Evolutionary conservation across 2,329 filamentous ascomycete genomes (phyloP), one percentile per base, ranked within the genome.

Genomic region (Trichoderma gracile): DNA sequence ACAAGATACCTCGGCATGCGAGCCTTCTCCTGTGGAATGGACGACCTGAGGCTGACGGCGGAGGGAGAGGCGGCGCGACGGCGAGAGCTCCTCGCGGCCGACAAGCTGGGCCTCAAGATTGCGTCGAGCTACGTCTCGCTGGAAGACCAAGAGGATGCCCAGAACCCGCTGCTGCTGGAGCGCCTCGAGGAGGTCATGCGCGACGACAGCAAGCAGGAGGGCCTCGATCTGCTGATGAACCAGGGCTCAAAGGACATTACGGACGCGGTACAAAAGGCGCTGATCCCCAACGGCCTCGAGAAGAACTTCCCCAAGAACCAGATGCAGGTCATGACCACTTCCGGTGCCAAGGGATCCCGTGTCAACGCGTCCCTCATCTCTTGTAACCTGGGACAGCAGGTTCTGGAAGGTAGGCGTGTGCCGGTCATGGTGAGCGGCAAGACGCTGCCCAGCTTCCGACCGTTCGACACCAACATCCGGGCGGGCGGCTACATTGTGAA

Each of bases 281-380:
- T 93, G 77, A 83, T 99, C 69, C 95, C 95, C 0, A 78, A 81
- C 21, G 92, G 91, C 47, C 85, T 99, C 30, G 88, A 91, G 72
- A 99, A 98, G 78, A 86, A 90, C 8, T 99, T 99, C 77, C 95
- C 95, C 1, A 90, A 89, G 73, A 99, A 99, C 73, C 94, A 98
- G 78, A 99, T 99, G 94, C 95, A 99, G 81, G 88, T 91, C 69
- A 99, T 99, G 95, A 99, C 95, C 23, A 90, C 89, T 15, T 97
- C 95, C 64, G 95, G 95, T 76, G 95, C 95, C 58, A 99, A 99
- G 80, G 95, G 95, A 74, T 90, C 87, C 62, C 82, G 86, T 71
- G 95, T 99, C 77, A 99, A 99, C 75, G 95, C 95, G 57, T 97
- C 96, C 72, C 86, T 97, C 66, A 99, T 99, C 76, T 98, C 94